Evolutionary conservation across 176 grass and related monocot genomes (phyloP).

Genomic region (Bonia amplexicaulis): DNA sequence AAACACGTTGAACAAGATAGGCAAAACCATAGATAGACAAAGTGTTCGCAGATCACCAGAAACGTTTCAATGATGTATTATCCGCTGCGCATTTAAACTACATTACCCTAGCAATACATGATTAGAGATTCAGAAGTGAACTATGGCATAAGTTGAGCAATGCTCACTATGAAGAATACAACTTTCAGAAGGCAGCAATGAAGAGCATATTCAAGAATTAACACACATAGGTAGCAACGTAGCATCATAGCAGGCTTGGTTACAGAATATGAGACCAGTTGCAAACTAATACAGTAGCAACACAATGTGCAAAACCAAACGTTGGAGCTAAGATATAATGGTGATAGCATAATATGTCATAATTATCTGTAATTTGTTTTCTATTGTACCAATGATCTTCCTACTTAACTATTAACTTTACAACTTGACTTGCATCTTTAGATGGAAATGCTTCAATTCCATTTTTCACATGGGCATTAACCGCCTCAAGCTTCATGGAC

Average conservation of each 20-base stretch:
- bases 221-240: background rate
- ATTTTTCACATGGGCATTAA: conserved; percentile 56
- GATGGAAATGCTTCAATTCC: conserved; percentile 62
- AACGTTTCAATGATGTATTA: background rate
- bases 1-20: background rate
- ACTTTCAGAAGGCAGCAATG: background rate
- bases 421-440: conserved; percentile 74
- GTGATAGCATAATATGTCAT: background rate
- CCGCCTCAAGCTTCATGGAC: conserved; percentile 95
- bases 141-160: background rate
- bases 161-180: background rate
- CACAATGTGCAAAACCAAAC: background rate
- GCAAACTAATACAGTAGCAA: background rate
- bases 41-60: background rate
- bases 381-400: background rate
- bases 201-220: background rate
- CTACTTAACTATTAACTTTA: conserved; percentile 10
- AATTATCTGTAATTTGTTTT: background rate
- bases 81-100: background rate
- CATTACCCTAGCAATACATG: too few species aligned
- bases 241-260: background rate
- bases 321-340: background rate
- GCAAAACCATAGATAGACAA: conserved; percentile 3
- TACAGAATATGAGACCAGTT: background rate
- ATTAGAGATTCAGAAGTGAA: background rate